A percentile compares a stretch with the other conserved stretches of the same genome.
These are phyloP conservation scores for Senna tora DNA, from an alignment of 306 rosid genomes.

Conservation along the genomic window DNA sequence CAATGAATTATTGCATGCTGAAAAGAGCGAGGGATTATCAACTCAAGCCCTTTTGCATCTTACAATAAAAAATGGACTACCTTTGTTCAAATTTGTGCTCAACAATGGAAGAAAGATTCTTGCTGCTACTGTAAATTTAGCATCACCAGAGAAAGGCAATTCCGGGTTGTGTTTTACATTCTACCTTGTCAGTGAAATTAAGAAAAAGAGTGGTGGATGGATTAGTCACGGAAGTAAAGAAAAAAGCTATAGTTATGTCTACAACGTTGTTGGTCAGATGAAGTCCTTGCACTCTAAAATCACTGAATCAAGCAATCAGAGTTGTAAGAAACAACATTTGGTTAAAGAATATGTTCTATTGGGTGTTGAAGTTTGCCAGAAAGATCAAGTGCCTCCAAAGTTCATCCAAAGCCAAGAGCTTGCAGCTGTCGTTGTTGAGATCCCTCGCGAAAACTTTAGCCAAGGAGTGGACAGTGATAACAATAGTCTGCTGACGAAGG, in stretches of 20 bases:
- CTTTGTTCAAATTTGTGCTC: slow-evolving; percentile 76
- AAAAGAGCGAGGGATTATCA: slow-evolving; percentile 52
- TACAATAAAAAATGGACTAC: slow-evolving; percentile 72
- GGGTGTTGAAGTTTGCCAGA: slow-evolving; percentile 63
- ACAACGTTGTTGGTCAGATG: slow-evolving; percentile 80
- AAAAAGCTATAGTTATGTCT: slow-evolving; percentile 61
- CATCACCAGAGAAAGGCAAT: slow-evolving; percentile 64
- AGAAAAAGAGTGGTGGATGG: slow-evolving; percentile 82
- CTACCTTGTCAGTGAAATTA: slow-evolving; percentile 77
- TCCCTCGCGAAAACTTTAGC: slow-evolving; percentile 48
- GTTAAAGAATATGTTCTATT: slow-evolving; percentile 61
- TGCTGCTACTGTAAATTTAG: slow-evolving; percentile 61
- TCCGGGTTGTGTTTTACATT: slow-evolving; percentile 66
- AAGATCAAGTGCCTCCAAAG: slow-evolving; percentile 55
- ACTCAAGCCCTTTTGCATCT: slow-evolving; percentile 75
- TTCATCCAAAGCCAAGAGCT: slow-evolving; percentile 59
- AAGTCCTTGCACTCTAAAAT: slow-evolving; percentile 54
- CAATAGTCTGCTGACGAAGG: slow-evolving; percentile 39
- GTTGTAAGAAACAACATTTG: slow-evolving; percentile 31
- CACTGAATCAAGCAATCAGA: slow-evolving; percentile 41
- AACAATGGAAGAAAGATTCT: slow-evolving; percentile 60
- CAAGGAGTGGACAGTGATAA: slow-evolving; percentile 37
- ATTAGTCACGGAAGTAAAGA: slow-evolving; percentile 69
- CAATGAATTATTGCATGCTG: slow-evolving; percentile 45
- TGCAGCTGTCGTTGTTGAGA: slow-evolving; percentile 70